Base-by-base conservation (phyloP, 352 stramenopile species). In the Globisporangium viniferum region DNA sequence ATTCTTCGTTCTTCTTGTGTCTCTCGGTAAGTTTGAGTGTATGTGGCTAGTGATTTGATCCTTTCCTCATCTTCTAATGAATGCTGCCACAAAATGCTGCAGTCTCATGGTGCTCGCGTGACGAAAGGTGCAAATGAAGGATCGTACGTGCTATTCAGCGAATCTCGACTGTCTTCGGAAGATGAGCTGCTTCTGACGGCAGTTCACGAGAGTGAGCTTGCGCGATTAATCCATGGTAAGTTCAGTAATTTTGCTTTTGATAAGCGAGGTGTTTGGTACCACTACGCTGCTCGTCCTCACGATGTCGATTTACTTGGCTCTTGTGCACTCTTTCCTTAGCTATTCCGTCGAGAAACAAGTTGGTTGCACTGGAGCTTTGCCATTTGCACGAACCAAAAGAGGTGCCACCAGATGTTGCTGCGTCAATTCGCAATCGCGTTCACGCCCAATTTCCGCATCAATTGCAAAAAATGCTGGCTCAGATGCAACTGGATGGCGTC, bases 91-190 rank as follows among this genome's bases (percentile, higher is more conserved):
- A 12, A 7, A 10, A 18, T 61, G 3, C 31, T 22, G 46, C 64
- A 94, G 86, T 85, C 77, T 8, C 87, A 93, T 63, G 84, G 83
- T n/a, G 86, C 80, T 59, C 74, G 79, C 36, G 82, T 94, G 27
- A 75, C 74, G 7, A 66, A 70, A 20, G 86, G 82, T 9, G 44
- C 64, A 10, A 90, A 91, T 36, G 73, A 82, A 59, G 86, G 86
- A 18, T 91, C 82, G 0, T 94, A 88, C 54, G 68, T 93, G 2
- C 41, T 93, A 2, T 94, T 93, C 64, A 82, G 72, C n/a, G 82
- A 94, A 54, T 78, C 80, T 5, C 78, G 82, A 2, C 61, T 94
- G 14, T 84, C 82, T 3, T 93, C 82, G 1, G 81, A 92, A 46
- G 83, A 91, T 36, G 86, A 93, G 53, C 68, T 94, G 15, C 41